Base-by-base conservation (phyloP, 2,329 filamentous ascomycete species). In the Reticulascus tulasneorum region DNA sequence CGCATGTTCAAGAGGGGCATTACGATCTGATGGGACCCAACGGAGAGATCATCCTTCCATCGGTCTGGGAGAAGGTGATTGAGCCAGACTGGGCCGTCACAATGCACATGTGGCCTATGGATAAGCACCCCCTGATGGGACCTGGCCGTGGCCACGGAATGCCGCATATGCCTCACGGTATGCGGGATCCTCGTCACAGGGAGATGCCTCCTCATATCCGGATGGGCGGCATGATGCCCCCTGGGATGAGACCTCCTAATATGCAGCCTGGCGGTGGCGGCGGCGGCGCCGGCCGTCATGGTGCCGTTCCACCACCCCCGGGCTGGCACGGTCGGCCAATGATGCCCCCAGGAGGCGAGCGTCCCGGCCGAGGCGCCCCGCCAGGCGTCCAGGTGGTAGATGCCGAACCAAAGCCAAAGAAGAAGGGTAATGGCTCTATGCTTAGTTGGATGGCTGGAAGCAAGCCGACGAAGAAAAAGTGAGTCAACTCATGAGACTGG, bases 1-100 rank as follows among this genome's bases (percentile, higher is more conserved):
- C 79, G 12, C 83, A 88, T 48, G 86, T 93, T 18, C 77, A 81
- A 46, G 75, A 85, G 39, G 85, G 86, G 1, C 84, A 87, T 52
- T 93, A 89, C 58, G 86, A 93, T 55, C 66, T 93, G 26, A 74
- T 87, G 33, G 86, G 84, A 0, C 85, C 86, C 5, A 79, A 87
- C 49, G 83, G 83, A 25, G 84, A 93, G 56, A 89, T 91, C 46
- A 90, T 93, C 50, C 75, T 93, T 25, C 84, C 86, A 6, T 73
- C 80, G 38, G 78, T 91, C 11, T 93, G 86, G 86, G 86, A 90
- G 47, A 85, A 81, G 49, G 82, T 87, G 28, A 69, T 93, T 33
- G 75, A 91, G 58, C 86, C 86, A 3, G 86, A 90, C 55, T 85
- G 80, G 81, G 65, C 73, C 27, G 72, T 84, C 44, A 80, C 75